These are phyloP conservation scores for Neotropicomus parvogracilis DNA, from an alignment of 1,284 basidiomycete species.

Conservation along the genomic window DNA sequence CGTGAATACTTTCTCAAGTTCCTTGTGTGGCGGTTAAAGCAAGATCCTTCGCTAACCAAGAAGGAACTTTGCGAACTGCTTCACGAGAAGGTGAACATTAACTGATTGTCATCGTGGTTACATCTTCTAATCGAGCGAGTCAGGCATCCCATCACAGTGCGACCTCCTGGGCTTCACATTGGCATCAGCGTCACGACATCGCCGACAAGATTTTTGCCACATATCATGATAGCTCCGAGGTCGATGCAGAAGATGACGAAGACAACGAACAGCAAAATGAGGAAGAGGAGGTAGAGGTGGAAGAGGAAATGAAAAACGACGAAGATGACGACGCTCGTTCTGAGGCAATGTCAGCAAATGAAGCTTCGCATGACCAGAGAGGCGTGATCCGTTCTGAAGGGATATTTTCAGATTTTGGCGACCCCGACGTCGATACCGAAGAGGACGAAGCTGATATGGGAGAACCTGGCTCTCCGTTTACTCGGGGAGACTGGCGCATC, in stretches of 20 bases:
- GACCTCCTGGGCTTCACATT: constrained; percentile 59
- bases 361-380: constrained; percentile 8
- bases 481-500: constrained; percentile 54
- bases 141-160: constrained; percentile 60
- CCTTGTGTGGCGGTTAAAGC: constrained; percentile 54
- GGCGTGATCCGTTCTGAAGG: constrained; percentile 13
- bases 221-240: constrained; percentile 33
- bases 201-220: constrained; percentile 61
- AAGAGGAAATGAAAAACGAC: constrained; percentile 33
- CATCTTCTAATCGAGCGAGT: constrained; percentile 11
- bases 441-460: constrained; percentile 55
- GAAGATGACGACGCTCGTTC: constrained; percentile 36
- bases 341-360: constrained; percentile 22
- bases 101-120: not conserved
- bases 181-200: constrained; percentile 56
- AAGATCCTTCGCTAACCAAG: constrained; percentile 49
- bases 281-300: constrained; percentile 34
- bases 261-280: constrained; percentile 32
- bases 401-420: constrained; percentile 15
- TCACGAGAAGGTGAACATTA: constrained; percentile 45
- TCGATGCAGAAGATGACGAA: constrained; percentile 29
- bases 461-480: constrained; percentile 43
- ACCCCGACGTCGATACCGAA: constrained; percentile 26
- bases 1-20: constrained; percentile 61
- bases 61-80: constrained; percentile 51